Percentiles rank a stretch among this genome's conserved stretches.
These are phyloP conservation scores for Leishmania braziliensis DNA, from an alignment of 208 protist genomes.

Conservation along the genomic window DNA sequence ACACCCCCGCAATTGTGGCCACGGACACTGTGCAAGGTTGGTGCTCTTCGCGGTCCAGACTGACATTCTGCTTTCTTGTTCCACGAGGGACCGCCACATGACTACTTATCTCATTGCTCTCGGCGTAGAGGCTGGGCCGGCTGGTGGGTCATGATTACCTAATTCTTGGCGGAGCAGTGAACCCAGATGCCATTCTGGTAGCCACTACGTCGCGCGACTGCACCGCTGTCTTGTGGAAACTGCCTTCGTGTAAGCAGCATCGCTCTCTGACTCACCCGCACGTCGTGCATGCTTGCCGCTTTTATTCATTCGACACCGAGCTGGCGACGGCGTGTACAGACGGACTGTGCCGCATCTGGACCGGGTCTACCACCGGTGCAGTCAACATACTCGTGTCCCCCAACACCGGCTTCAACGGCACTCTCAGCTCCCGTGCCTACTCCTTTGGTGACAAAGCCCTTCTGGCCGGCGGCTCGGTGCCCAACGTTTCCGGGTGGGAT, in stretches of 20 bases:
- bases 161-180: conserved; percentile 30
- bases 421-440: conserved; percentile 21
- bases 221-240: conserved; percentile 36
- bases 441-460: conserved; percentile 4
- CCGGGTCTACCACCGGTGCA: conserved; percentile 12
- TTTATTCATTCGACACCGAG: conserved; percentile 13
- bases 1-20: conserved; percentile 18
- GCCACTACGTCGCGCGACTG: conserved; percentile 35
- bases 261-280: conserved; percentile 34
- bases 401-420: conserved; percentile 17
- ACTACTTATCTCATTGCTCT: conserved; percentile 29
- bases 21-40: conserved; percentile 21
- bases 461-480: conserved; percentile 10
- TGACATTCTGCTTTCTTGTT: conserved; percentile 33
- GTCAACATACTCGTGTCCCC: conserved; percentile 11
- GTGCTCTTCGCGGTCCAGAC: conserved; percentile 17
- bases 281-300: conserved; percentile 30
- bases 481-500: conserved; percentile 21
- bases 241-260: conserved; percentile 33
- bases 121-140: conserved; percentile 21
- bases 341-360: conserved; percentile 37
- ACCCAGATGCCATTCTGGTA: conserved; percentile 24
- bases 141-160: conserved; percentile 31
- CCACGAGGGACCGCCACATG: conserved; percentile 18
- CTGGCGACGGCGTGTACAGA: conserved; percentile 37